Evolutionary conservation across 768 basidiomycete genomes (phyloP).

Genomic region (Lactarius hengduanensis): DNA sequence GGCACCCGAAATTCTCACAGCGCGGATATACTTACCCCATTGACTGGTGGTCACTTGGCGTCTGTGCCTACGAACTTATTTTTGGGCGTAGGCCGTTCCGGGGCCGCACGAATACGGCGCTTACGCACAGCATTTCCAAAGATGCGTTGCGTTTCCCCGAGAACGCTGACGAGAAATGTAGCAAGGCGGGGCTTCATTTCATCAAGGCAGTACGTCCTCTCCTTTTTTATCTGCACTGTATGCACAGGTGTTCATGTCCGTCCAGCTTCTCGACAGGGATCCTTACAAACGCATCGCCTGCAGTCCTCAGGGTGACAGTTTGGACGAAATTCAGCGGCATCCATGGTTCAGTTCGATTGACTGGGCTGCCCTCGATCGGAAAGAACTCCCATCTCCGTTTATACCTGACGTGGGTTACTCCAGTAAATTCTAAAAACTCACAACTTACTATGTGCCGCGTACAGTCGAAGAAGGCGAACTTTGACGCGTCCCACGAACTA

Average conservation of each 20-base stretch:
- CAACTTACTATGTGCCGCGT: not conserved
- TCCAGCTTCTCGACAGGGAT: slow-evolving; percentile 86
- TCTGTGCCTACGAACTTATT: slow-evolving; percentile 88
- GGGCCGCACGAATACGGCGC: slow-evolving; percentile 87
- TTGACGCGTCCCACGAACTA: slow-evolving; percentile 96
- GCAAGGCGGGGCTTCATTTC: slow-evolving; percentile 71
- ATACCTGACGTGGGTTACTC: slow-evolving; percentile 72
- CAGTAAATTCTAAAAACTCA: slow-evolving; percentile 15
- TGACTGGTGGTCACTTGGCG: slow-evolving; percentile 97
- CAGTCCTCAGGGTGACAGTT: slow-evolving; percentile 74
- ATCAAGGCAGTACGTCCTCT: slow-evolving; percentile 59
- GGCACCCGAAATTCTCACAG: slow-evolving; percentile 85
- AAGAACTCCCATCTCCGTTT: slow-evolving; percentile 75
- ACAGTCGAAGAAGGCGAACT: slow-evolving; percentile 98
- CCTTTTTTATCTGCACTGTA: not conserved
- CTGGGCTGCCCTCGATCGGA: slow-evolving; percentile 83
- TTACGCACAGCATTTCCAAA: slow-evolving; percentile 90
- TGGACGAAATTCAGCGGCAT: slow-evolving; percentile 73
- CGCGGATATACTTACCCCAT: slow-evolving; percentile 93
- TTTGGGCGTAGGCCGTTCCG: slow-evolving; percentile 92
- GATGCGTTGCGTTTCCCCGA: slow-evolving; percentile 90
- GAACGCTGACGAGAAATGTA: slow-evolving; percentile 78
- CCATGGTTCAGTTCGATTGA: slow-evolving; percentile 89
- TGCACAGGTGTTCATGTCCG: slow-evolving; percentile 5
- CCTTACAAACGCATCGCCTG: slow-evolving; percentile 77